Evolutionary conservation across 2,329 filamentous ascomycete genomes (phyloP), one percentile per base, ranked within the genome.

Genomic region (Cladosporium sp.): DNA sequence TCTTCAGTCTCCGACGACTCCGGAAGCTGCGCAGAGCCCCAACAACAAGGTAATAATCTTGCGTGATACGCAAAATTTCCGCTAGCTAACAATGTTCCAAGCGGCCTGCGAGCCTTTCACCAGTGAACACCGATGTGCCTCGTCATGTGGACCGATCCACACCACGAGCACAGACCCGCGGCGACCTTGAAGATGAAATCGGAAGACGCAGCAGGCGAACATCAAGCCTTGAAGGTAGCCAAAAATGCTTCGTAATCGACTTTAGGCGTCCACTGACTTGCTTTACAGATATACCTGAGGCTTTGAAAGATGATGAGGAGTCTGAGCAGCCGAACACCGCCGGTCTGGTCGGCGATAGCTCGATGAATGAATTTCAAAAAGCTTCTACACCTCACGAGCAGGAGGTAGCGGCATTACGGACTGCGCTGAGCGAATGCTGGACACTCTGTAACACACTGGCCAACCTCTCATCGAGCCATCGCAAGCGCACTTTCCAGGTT

Each of bases 391-490:
- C 67, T 84, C 73, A 83, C 84, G 82, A 85, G n/a, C 82, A 87
- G 65, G 89, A 92, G 72, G 82, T 92, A 28, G 81, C 80, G 30
- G 89, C 90, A 8, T 81, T 97, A n/a, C 87, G 87, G 68, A 87
- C 87, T 34, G 92, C 93, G 2, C 83, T 97, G 18, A 87, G 90
- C 68, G 92, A 97, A 80, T 97, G 93, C 78, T 97, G 93, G 93
- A 96, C 90, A 0, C 81, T 97, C 15, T 97, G 93, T 81, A 97
- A 97, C 75, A 96, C 93, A 0, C 82, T 97, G 36, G 92, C 92
- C 26, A 92, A 87, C 69, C 83, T 97, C 21, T 96, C 92, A 77
- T 93, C 91, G 21, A 90, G 90, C 69, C 92, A 97, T 74, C 88
- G 92, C 32, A 87, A 92, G 71, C 86, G 91, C 24, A 89, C 93